phyloP scores from a whole-genome alignment of 73 alveolate species.

The Blepharisma japonicum region DNA sequence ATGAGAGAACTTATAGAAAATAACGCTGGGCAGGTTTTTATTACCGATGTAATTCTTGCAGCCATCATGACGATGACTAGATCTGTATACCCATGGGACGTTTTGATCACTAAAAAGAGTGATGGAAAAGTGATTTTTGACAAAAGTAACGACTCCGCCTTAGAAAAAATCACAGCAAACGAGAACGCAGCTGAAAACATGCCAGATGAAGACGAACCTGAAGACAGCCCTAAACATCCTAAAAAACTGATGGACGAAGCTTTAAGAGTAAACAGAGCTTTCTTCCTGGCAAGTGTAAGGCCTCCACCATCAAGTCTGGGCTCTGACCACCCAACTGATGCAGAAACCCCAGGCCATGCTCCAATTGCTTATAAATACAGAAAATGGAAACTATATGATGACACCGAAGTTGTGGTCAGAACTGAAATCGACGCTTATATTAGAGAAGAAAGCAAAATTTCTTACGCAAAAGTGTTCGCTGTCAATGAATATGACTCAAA shows the following conservation, averaged over 20 bases:
- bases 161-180: constrained; percentile 39
- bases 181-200: constrained; percentile 41
- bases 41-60: constrained; percentile 39
- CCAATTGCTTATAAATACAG: constrained; percentile 33
- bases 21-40: constrained; percentile 21
- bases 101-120: constrained; percentile 35
- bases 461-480: constrained; percentile 32
- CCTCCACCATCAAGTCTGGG: constrained; percentile 7
- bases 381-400: constrained; percentile 29
- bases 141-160: constrained; percentile 31
- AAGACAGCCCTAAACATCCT: constrained; percentile 30
- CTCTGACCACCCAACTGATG: constrained; percentile 24
- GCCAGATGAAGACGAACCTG: constrained; percentile 52
- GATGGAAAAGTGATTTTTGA: constrained; percentile 34
- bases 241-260: constrained; percentile 37
- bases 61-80: constrained; percentile 36
- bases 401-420: constrained; percentile 39
- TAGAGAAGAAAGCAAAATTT: constrained; percentile 18
- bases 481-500: constrained; percentile 42
- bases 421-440: constrained; percentile 44
- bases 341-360: constrained; percentile 16
- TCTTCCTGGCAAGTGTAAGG: constrained; percentile 35
- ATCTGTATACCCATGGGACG: constrained; percentile 56
- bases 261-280: constrained; percentile 32
- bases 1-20: not conserved